Evolutionary conservation across 2,329 filamentous ascomycete genomes (phyloP), one percentile per base, ranked within the genome.

Genomic region (Phyllosticta citriasiana): DNA sequence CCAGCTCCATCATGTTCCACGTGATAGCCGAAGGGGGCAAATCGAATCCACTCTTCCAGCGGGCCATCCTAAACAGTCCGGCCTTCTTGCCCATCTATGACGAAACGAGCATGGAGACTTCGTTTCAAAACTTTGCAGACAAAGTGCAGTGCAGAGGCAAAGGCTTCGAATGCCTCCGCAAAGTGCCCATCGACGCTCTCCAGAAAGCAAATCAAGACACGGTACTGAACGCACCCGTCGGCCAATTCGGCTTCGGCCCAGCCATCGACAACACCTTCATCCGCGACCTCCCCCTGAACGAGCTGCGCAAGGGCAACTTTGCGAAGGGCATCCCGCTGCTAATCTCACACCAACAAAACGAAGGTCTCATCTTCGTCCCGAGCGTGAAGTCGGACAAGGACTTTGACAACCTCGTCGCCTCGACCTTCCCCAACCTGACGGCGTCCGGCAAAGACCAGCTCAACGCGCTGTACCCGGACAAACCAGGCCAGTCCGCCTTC

Each of bases 1-100:
- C 70, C 14, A 73, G 72, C 7, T 68, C 64, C 52, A 73, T 76
- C 59, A 71, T 74, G 69, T 80, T 83, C 65, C 81, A 84, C 60
- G 78, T 83, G 63, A 84, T 80, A 14, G 73, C 74, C 6, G 76
- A 74, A 51, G 73, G 73, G 12, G 73, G 74, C 2, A 27, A 57
- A 1, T 68, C 73, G 9, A 79, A 78, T 10, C 69, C 64, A 2
- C 73, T 73, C 0, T 76, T 76, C 62, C 69, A 72, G 55, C 71
- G 71, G 63, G 74, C 74, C 1, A 66, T 76, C 14, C 67, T 70
- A 0, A 73, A 76, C 61, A 74, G 72, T 16, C 73, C 74, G 2
- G 78, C 76, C 10, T 80, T 74, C 69, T 57, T 67, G 7, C 70
- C 69, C 8, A n/a, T 19, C 12, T 47, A 30, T 9, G 54, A n/a